Percentiles rank a stretch among this genome's conserved stretches.
Conservation (phyloP, 352 stramenopile species). For the Aphanomyces cochlioides region DNA sequence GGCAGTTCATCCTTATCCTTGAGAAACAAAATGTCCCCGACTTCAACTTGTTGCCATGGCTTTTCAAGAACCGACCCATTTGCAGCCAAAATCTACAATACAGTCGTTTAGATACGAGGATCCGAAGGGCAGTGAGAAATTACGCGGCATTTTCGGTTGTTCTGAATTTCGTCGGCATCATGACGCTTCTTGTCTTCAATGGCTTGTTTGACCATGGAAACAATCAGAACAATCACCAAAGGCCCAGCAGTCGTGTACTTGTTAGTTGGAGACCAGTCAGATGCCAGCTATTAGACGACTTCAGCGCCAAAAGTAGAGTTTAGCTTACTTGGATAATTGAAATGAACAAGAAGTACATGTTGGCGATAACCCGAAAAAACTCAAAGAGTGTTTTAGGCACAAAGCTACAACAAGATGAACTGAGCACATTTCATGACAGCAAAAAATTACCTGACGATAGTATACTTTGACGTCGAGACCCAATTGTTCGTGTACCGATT, state of each 20-base stretch:
- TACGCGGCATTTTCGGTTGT: constrained; percentile 23
- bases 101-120: constrained; percentile 31
- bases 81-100: constrained; percentile 35
- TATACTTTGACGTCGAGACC: constrained; percentile 92
- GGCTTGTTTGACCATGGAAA: constrained; percentile 36
- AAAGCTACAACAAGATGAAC: constrained; percentile 62
- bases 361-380: constrained; percentile 93
- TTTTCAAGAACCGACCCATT: constrained; percentile 46
- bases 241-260: constrained; percentile 65
- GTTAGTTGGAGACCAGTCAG: constrained; percentile 64
- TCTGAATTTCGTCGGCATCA: constrained; percentile 26
- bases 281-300: constrained; percentile 1
- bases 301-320: background rate
- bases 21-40: constrained; percentile 71
- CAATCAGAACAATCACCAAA: constrained; percentile 34
- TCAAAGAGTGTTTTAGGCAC: constrained; percentile 91
- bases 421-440: constrained; percentile 32
- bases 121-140: background rate
- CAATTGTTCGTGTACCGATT: constrained; percentile 60
- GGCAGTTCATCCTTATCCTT: constrained; percentile 74
- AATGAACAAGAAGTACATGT: constrained; percentile 94
- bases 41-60: constrained; percentile 69
- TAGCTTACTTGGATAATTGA: constrained; percentile 84
- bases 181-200: constrained; percentile 35
- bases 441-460: constrained; percentile 55